Percentiles rank a stretch among this genome's conserved stretches.
These are phyloP conservation scores for Pulveroboletus sp. DNA, from an alignment of 768 basidiomycete genomes.

Conservation along the genomic window DNA sequence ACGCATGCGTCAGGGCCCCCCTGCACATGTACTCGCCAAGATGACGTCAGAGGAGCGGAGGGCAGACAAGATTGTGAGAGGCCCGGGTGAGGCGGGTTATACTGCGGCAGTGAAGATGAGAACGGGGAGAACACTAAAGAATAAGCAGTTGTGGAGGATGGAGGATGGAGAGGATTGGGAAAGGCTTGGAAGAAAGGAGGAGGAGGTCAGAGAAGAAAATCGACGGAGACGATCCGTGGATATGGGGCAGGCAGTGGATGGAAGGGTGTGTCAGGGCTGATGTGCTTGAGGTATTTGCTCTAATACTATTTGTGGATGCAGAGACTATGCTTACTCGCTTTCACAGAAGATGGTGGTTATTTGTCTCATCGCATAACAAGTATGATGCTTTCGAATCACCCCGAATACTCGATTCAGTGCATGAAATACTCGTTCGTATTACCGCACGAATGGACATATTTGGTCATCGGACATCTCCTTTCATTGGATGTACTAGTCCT, in stretches of 20 bases:
- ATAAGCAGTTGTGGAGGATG: slow-evolving; percentile 30
- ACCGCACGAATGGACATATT: too few species aligned
- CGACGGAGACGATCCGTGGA: slow-evolving; percentile 7
- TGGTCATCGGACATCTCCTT: too few species aligned
- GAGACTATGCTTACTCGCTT: too few species aligned
- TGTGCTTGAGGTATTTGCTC: slow-evolving; percentile 1
- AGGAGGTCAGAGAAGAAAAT: slow-evolving; percentile 30
- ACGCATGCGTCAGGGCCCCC: slow-evolving; percentile 53
- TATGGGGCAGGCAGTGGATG: not conserved
- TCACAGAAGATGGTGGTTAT: too few species aligned
- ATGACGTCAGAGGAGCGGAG: slow-evolving; percentile 47
- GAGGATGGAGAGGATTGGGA: slow-evolving; percentile 31
- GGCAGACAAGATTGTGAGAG: slow-evolving; percentile 46
- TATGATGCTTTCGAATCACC: too few species aligned
- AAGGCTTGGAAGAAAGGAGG: slow-evolving; percentile 25
- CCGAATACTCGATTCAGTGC: too few species aligned
- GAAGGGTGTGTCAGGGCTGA: not conserved
- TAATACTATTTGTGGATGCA: not conserved
- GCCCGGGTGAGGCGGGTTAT: slow-evolving; percentile 66
- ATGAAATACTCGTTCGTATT: too few species aligned
- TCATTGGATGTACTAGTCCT: too few species aligned
- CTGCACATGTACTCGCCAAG: slow-evolving; percentile 51
- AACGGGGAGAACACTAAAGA: slow-evolving; percentile 46
- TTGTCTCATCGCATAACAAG: too few species aligned
- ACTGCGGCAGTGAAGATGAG: slow-evolving; percentile 57